phyloP scores from a whole-genome alignment of 352 stramenopile species.

The Phytophthora sojae region DNA sequence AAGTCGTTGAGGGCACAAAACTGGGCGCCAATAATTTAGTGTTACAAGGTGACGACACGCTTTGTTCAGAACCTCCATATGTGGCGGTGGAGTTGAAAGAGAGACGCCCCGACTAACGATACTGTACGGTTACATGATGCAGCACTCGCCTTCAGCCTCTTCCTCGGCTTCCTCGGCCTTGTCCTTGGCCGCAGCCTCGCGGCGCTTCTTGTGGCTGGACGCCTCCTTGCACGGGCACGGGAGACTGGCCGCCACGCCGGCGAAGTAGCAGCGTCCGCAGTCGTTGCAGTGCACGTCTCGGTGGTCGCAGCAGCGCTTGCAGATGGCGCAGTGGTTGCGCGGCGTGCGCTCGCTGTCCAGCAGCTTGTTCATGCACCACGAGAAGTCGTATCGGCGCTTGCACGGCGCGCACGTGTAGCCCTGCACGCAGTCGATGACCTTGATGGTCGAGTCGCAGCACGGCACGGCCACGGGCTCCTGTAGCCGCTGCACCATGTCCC shows the following conservation, averaged over 20 bases:
- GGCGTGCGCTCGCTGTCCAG: conserved; percentile 74
- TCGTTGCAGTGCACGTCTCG: conserved; percentile 87
- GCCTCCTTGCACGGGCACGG: conserved; percentile 83
- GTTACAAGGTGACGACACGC: conserved; percentile 33
- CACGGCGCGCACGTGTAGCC: conserved; percentile 68
- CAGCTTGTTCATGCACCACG: conserved; percentile 86
- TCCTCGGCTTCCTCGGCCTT: conserved; percentile 61
- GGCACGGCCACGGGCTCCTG: conserved; percentile 73
- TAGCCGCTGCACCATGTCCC: conserved; percentile 82
- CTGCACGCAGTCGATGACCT: conserved; percentile 81
- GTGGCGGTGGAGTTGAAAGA: conserved; percentile 20
- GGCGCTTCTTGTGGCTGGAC: conserved; percentile 62
- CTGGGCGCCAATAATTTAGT: conserved; percentile 20
- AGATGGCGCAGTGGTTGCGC: conserved; percentile 88
- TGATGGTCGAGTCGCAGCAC: conserved; percentile 65
- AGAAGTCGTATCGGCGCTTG: conserved; percentile 72
- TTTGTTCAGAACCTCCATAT: conserved; percentile 25
- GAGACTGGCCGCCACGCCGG: conserved; percentile 76
- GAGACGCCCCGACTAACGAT: neutral
- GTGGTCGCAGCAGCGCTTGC: conserved; percentile 88
- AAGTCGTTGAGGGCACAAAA: conserved; percentile 14
- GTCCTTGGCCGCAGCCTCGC: conserved; percentile 44
- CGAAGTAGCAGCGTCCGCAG: conserved; percentile 88
- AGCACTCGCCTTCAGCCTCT: conserved; percentile 81
- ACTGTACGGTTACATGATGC: conserved; percentile 68